Base-by-base conservation (phyloP, 1,284 basidiomycete species). In the Trichosporon sp. region DNA sequence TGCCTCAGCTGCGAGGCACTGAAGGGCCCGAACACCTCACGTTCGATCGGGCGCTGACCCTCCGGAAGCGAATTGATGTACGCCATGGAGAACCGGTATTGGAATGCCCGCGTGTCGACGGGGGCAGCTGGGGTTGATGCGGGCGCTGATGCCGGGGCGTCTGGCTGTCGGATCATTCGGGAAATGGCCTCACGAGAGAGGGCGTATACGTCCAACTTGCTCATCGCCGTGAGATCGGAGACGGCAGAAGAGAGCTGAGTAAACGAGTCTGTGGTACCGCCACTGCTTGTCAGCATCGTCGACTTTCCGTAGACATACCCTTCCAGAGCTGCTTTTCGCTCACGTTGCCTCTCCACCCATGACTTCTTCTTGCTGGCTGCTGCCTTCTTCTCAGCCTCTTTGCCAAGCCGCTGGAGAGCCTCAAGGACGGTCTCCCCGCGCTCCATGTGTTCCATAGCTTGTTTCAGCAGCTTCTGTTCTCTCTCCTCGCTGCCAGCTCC, bases 401-500 rank as follows among this genome's bases (percentile, higher is more conserved):
- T 83, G 10, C 95, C 95, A 1, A 97, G 81, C 21, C 95, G 86
- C 69, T 94, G 92, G 62, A 99, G 79, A 4, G 93, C 91, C 75
- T 92, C 90, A 25, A 97, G 82, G 1, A 98, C 90, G 0, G 90
- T 90, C 81, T 99, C 95, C 3, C 92, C 92, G 67, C 90, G 89
- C 80, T 90, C 88, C 77, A 98, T 84, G 77, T 89, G 82, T 10
- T 83, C 82, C 2, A 94, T 82, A 3, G 94, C 82, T 64, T 89
- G 84, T 70, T 84, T 82, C 79, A 94, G 86, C 69, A 93, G 73
- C 13, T 84, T 84, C 62, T 83, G 82, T 79, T 88, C 88, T 60
- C 76, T 75, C 60, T 89, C 89, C 44, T 78, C 78, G 56, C 70
- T 67, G 59, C 70, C 67, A 54, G 65, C 64, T 33, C 70, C 71